Evolutionary conservation across 768 basidiomycete genomes (phyloP).

Genomic region (Lentinula aciculospora): DNA sequence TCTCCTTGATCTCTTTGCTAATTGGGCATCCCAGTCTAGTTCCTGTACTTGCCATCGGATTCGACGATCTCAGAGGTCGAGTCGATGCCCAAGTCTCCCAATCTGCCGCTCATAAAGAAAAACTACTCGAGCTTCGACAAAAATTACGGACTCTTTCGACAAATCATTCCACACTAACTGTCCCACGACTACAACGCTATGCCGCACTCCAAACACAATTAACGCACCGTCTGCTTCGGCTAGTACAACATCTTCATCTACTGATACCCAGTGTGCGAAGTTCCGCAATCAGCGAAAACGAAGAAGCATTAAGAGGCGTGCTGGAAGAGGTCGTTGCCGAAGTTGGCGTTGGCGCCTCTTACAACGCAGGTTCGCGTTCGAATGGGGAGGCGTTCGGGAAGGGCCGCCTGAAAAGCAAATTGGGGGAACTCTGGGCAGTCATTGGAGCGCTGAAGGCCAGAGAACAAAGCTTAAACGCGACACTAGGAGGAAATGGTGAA

Average conservation of each 20-base stretch:
- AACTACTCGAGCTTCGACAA: conserved; percentile 62
- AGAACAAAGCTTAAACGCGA: conserved; percentile 39
- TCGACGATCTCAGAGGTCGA: conserved; percentile 74
- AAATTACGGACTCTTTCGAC: conserved; percentile 57
- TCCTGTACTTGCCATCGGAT: conserved; percentile 75
- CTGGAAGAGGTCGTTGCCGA: conserved; percentile 77
- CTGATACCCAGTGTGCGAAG: conserved; percentile 74
- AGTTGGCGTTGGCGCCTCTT: conserved; percentile 24
- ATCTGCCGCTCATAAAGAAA: conserved; percentile 61
- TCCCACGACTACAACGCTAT: conserved; percentile 61
- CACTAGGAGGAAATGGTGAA: conserved; percentile 39
- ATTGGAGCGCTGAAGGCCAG: conserved; percentile 64
- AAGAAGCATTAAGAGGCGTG: conserved; percentile 65
- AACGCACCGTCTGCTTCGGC: conserved; percentile 58
- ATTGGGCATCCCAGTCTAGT: conserved; percentile 47
- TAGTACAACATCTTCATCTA: conserved; percentile 74
- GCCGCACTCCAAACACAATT: conserved; percentile 62
- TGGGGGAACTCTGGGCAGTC: conserved; percentile 84
- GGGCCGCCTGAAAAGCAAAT: conserved; percentile 61
- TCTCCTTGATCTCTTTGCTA: neutral
- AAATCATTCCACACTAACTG: conserved; percentile 60
- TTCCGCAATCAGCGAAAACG: conserved; percentile 71
- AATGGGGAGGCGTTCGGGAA: conserved; percentile 15
- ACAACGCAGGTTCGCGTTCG: conserved; percentile 31
- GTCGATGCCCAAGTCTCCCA: conserved; percentile 71